Conservation (phyloP, 2,329 filamentous ascomycete genomes). For the Teratosphaeria gauchensis region DNA sequence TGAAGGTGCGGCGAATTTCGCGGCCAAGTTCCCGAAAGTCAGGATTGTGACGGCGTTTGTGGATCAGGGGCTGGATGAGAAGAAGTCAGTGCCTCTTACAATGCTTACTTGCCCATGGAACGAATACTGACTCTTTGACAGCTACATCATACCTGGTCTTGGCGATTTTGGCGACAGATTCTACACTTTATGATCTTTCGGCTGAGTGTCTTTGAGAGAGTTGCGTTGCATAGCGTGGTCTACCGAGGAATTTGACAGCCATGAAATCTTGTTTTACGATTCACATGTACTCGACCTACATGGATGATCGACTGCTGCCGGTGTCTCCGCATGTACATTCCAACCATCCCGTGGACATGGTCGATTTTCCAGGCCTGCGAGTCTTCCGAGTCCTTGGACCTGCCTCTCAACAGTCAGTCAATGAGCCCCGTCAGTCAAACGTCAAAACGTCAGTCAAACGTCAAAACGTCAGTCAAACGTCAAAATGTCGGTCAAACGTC, state of each 20-base stretch:
- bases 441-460: no score
- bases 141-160: constrained; percentile 88
- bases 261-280: neutral
- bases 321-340: no score
- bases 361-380: no score
- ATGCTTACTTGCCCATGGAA: neutral
- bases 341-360: no score
- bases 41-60: constrained; percentile 93
- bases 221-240: neutral
- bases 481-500: no score
- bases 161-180: constrained; percentile 95
- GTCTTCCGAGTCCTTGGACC: no score
- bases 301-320: no score
- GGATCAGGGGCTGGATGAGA: constrained; percentile 91
- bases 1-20: constrained; percentile 81
- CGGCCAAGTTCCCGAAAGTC: constrained; percentile 76
- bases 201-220: neutral
- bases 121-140: constrained; percentile 32
- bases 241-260: neutral
- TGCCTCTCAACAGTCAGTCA: no score
- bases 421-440: no score
- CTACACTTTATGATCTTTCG: constrained; percentile 62
- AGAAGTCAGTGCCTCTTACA: constrained; percentile 61
- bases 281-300: no score
- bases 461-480: no score